Base-by-base conservation (phyloP, 257 asterid species). In the Phtheirospermum japonicum region DNA sequence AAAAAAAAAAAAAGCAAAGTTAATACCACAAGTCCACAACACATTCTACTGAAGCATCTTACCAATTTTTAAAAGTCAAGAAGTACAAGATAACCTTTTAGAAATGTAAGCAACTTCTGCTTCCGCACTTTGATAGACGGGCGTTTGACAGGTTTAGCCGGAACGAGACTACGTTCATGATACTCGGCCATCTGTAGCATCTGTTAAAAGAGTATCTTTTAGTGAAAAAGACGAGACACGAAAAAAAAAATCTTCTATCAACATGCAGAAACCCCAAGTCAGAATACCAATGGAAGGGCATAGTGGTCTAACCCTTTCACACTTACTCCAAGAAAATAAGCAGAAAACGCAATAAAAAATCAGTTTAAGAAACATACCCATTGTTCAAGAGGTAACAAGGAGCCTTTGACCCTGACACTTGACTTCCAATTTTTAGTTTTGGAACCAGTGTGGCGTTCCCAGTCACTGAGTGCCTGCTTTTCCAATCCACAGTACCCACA, bases 381-480 rank as follows among this genome's bases (percentile, higher is more conserved):
- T 70, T 89, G 94, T 72, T 90, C 99, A 26, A 93, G 97, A 32
- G 92, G 90, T 55, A 82, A 53, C 79, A 82, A 69, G 74, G 97
- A 83, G 65, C 87, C 90, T 73, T 89, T 93, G 73, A 93, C 95
- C 77, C 76, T 79, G 68, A 93, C 88, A 80, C 96, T 89, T 45
- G 94, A 72, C 79, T 80, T 93, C 99, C 99, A 93, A 76, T 89
- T 85, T 76, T 85, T 93, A 12, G 75, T 67, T 80, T 66, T 89
- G 54, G 86, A 83, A 49, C 97, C 99, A 6, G 96, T 90, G 77
- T 93, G 99, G 59, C 94, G 77, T 74, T 82, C 97, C 99, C 99
- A 93, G 69, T 87, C 95, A 71, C 90, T 89, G 58, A 93, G 94
- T 64, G 95, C 82, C 83, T 77, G 92, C 78, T 89, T 93, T 67